Base-by-base conservation (phyloP, 306 rosid genomes). In the Castanopsis chinensis region DNA sequence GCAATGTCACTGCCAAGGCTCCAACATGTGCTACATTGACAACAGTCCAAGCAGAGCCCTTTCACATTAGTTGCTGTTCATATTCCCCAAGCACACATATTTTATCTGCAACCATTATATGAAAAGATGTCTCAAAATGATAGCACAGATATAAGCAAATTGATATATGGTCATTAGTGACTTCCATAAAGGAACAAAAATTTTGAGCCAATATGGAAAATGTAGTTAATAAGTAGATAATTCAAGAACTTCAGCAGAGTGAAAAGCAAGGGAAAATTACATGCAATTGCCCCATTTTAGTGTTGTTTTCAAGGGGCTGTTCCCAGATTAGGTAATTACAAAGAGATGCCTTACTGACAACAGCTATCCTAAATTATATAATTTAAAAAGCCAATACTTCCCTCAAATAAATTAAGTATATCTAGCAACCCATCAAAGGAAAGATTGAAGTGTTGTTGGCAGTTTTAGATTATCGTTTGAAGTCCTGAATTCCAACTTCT, bases 11-110 rank as follows among this genome's bases (percentile, higher is more conserved):
- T 49, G 53, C 12, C 53, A 49, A 12, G 71, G 68, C 56, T 73
- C 78, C 69, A 49, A 61, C 76, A 45, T 63, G 35, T 4, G 54
- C 51, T 27, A 86, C 73, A 74, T 83, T 65, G 76, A 69, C 33
- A 55, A 45, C 1, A 54, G 51, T 72, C 81, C 82, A 15, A 37
- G 45, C 13, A 30, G 37, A 45, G 45, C 53, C 79, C 82, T 57
- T 69, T 78, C 69, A 60, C 82, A 81, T 91, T 89, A 92, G 18
- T 78, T 83, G 71, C 85, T 78, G 84, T 76, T 85, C 95, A 95
- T 89, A 85, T 90, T 91, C 82, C 99, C 98, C 90, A 95, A 27
- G 91, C 99, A 95, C 7, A 95, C 86, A 60, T 95, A 95, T 74
- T 95, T 93, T 35, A 93, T 76, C 98, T 95, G 92, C 77, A 84